These are phyloP conservation scores for Filobasidium floriforme DNA, from an alignment of 768 basidiomycete genomes.

Conservation along the genomic window DNA sequence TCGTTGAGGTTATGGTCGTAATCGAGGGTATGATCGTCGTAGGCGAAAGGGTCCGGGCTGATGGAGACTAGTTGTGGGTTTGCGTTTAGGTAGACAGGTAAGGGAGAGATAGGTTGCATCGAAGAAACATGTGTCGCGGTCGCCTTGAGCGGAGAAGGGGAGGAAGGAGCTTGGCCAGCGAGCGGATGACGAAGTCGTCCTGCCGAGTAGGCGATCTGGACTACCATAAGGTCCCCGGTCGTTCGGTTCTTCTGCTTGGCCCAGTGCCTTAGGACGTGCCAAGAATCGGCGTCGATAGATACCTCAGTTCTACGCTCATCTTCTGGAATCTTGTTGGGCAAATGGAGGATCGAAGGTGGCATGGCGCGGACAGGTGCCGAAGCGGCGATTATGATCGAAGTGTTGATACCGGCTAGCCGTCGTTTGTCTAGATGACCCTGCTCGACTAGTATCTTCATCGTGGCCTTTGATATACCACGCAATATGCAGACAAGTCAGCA, in stretches of 20 bases:
- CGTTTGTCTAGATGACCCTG: not conserved
- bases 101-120: not conserved
- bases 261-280: not conserved
- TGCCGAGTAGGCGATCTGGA: not conserved
- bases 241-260: not conserved
- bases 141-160: not conserved
- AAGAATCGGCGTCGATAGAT: not conserved
- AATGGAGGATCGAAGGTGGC: not conserved
- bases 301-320: not conserved
- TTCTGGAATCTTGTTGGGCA: not conserved
- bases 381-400: not conserved
- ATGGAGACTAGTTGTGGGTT: not conserved
- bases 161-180: not conserved
- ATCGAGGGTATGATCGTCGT: not conserved
- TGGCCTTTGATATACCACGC: not conserved
- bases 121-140: not conserved
- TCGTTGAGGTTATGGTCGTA: too few relatives aligned
- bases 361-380: not conserved
- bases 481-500: not conserved
- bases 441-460: not conserved
- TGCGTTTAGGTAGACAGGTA: not conserved
- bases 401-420: not conserved
- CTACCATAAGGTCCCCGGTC: not conserved
- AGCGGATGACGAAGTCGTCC: not conserved
- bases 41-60: not conserved